Base-by-base conservation (phyloP, 2,329 filamentous ascomycete genomes). In the Exophiala calicioides region DNA sequence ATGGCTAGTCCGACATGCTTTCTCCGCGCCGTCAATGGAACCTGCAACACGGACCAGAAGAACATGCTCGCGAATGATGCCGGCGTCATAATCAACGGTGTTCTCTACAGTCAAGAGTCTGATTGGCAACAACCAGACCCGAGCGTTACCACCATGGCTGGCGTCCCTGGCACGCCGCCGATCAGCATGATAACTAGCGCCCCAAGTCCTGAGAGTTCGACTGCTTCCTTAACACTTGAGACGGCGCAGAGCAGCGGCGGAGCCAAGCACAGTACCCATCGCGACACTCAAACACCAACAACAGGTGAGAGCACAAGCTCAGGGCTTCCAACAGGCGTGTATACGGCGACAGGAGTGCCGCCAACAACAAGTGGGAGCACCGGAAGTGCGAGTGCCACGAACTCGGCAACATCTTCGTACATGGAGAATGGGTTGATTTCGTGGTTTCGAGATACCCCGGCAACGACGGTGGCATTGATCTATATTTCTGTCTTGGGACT, bases 61-160 rank as follows among this genome's bases (percentile, higher is more conserved):
- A 60, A 71, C 19, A 73, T 69, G 49, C 72, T 82, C 35, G 58
- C 68, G 5, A 65, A 65, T 1, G 72, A 74, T 3, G 59, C 77
- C 23, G 84, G 82, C 0, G 69, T 76, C 2, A 73, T 84, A 32
- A 74, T 81, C 55, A 81, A 83, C 53, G 82, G 81, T 5, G 70
- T 85, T 15, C 70, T 80, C 58, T 76, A 76, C 53, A 64, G 67
- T 42, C 61, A 68, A 13, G 58, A 60, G 13, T 58, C 58, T 9
- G 65, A 70, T 31, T 68, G 70, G 57, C 60, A 55, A 12, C 44
- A 65, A 9, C 70, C 71, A 35, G 52, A 49, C 7, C 51, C 53
- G 1, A 55, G 51, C 21, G 32, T 60, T 13, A 50, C 50, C n/a
- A 50, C 51, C 7, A 39, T 52, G 15, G 59, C 59, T 10, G 63